Evolutionary conservation across 2,329 filamentous ascomycete species (phyloP).

Genomic region (Trichoderma cornu-damae): DNA sequence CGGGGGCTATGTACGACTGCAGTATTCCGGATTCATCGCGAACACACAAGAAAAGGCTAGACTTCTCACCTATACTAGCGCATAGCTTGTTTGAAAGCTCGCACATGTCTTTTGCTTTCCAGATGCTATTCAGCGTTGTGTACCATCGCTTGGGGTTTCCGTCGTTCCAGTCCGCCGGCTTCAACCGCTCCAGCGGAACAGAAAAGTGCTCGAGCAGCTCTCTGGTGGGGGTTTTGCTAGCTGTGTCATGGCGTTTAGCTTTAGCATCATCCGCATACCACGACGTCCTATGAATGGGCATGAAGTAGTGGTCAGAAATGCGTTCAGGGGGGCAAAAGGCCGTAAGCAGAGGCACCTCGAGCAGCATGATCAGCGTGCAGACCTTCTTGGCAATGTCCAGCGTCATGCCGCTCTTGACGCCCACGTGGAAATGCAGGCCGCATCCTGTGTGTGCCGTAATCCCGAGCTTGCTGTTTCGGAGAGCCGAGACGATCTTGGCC

Average conservation of each 20-base stretch:
- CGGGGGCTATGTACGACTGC: not conserved
- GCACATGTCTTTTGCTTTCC: not conserved
- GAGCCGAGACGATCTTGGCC: conserved; percentile 1
- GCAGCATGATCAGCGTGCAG: conserved; percentile 21
- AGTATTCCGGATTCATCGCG: not conserved
- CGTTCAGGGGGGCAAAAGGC: not conserved
- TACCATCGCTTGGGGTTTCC: not conserved
- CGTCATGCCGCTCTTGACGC: conserved; percentile 23
- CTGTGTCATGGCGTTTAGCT: not conserved
- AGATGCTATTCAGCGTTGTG: not conserved
- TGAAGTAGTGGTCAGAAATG: not conserved
- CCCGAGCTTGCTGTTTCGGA: conserved; percentile 9
- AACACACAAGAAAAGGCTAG: not conserved
- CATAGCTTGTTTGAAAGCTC: not conserved
- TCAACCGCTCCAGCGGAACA: not conserved
- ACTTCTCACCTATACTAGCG: not conserved
- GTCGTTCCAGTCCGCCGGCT: not conserved
- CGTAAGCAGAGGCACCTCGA: conserved; percentile 23
- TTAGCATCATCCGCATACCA: not conserved
- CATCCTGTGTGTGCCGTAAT: conserved; percentile 21
- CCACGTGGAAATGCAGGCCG: conserved; percentile 27
- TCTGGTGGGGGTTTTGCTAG: not conserved
- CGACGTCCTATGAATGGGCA: not conserved
- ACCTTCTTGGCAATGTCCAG: conserved; percentile 25
- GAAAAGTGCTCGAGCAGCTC: not conserved